phyloP scores from a whole-genome alignment of 306 rosid genomes.

The Casuarina glauca region DNA sequence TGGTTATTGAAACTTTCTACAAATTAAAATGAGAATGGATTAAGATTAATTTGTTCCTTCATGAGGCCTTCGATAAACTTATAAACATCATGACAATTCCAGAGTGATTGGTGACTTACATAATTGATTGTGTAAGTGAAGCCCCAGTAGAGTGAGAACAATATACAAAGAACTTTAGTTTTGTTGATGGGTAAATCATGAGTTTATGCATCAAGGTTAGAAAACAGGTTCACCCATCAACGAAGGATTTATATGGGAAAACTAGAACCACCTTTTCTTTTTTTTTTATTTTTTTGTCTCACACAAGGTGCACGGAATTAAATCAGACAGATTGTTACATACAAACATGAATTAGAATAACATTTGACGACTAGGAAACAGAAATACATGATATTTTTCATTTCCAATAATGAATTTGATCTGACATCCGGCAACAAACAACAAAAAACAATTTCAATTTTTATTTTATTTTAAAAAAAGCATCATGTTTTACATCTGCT shows the following conservation, averaged over 20 bases:
- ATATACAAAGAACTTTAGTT: background rate
- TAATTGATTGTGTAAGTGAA: background rate
- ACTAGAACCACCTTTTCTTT: background rate
- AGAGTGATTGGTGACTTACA: background rate
- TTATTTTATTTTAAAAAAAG: too few relatives aligned
- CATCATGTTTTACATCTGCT: background rate
- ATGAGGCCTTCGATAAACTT: background rate
- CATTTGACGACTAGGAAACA: background rate
- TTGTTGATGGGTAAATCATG: constrained; percentile 1
- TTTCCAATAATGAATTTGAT: constrained; percentile 3
- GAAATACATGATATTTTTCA: background rate
- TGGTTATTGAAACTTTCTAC: background rate
- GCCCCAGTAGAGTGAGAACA: background rate
- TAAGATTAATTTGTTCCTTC: background rate
- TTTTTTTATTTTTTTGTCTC: too few relatives aligned
- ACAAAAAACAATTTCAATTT: background rate
- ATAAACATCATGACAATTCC: background rate
- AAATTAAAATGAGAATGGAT: background rate
- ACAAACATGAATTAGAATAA: background rate
- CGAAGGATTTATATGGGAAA: background rate
- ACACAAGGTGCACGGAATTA: too few relatives aligned
- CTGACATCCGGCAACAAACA: background rate
- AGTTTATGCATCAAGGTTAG: background rate
- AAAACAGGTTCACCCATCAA: background rate
- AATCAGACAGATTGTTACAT: too few relatives aligned